Base-by-base conservation (phyloP, 768 basidiomycete genomes). In the Lactarius akahatsu region DNA sequence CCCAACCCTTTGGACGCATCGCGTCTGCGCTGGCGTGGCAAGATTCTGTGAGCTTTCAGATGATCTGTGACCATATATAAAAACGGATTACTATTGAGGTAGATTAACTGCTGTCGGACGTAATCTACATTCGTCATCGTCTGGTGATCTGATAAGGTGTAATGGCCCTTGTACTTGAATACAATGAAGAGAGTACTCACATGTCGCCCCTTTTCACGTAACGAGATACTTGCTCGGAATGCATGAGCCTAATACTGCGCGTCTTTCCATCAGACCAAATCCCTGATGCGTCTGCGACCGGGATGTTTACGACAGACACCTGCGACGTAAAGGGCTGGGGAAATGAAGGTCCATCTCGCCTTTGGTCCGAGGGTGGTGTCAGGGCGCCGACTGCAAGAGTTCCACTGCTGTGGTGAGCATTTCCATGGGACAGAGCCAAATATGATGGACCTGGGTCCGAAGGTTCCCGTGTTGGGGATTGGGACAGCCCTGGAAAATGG, bases 221-320 rank as follows among this genome's bases (percentile, higher is more conserved):
- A 36, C 66, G 66, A 2, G 66, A 63, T 5, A 67, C 62, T 36
- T 63, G 61, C 0, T 63, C 66, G 6, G 66, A 43, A 26, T 63
- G 16, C 66, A 67, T 67, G n/a, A 41, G 66, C 11, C 30, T 41
- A 3, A 63, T 43, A 1, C 2, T 4, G 13, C 32, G 40, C 8
- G 3, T 30, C 2, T 2, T 30, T 15, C n/a, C 8, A 26, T 18
- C 16, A 15, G 32, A 26, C 8, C 32, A 30, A 26, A 13, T 3
- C 18, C 16, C 16, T 28, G 57, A 34, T 47, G 26, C 57, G 20
- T 43, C 23, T 13, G 7, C 3, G 23, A 30, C 28, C 10, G 32
- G n/a, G 36, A 50, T 8, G 16, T 2, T n/a, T 36, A 50, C 30
- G 7, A 54, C 18, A 13, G 63, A 59, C 26, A 57, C n/a, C n/a